phyloP scores from a whole-genome alignment of 139 green algal genomes.

The Edaphochlamys debaryana region DNA sequence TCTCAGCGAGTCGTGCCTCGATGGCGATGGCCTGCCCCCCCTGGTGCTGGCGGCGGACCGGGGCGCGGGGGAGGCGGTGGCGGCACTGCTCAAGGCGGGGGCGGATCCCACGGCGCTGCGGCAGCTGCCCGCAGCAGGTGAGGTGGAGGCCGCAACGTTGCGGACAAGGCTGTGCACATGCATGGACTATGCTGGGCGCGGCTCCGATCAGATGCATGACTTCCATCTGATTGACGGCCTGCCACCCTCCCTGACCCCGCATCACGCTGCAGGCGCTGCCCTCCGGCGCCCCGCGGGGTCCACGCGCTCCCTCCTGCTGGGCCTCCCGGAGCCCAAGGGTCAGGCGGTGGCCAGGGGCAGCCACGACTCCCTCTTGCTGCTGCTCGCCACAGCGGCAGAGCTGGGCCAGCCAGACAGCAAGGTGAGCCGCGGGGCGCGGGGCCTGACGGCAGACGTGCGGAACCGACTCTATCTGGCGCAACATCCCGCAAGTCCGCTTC shows the following conservation, averaged over 20 bases:
- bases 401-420: too few relatives aligned
- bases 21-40: neutral
- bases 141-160: neutral
- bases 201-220: too few relatives aligned
- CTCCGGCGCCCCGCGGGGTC: too few relatives aligned
- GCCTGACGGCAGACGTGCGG: too few relatives aligned
- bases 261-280: too few relatives aligned
- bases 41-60: neutral
- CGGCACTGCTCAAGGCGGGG: neutral
- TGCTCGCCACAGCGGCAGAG: too few relatives aligned
- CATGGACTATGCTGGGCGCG: neutral
- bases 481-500: neutral
- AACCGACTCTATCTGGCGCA: neutral
- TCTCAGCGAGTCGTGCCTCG: neutral
- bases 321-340: too few relatives aligned
- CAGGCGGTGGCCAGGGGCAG: too few relatives aligned
- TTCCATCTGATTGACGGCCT: neutral
- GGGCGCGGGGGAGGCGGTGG: neutral
- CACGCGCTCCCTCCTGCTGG: too few relatives aligned
- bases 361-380: too few relatives aligned
- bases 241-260: neutral
- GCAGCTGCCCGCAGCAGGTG: neutral
- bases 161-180: constrained; percentile 6
- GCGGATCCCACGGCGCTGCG: constrained; percentile 2
- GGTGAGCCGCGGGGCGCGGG: too few relatives aligned